These are phyloP conservation scores for Trichopus zeylanicus DNA, from an alignment of 116 monocot genomes.

Conservation along the genomic window DNA sequence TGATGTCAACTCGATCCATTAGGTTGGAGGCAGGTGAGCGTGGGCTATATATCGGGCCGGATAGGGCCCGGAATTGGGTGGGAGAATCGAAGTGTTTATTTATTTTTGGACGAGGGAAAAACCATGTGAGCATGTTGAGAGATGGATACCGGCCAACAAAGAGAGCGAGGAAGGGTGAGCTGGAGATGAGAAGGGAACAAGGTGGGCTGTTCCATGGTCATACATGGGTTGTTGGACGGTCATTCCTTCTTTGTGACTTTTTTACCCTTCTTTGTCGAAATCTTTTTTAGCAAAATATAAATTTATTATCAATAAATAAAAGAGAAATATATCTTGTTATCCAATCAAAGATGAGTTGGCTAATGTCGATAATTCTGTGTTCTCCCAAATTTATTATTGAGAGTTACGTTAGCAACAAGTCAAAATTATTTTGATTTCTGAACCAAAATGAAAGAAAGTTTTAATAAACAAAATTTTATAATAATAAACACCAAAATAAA, in stretches of 20 bases:
- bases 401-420: too few species aligned
- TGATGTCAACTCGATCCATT: too few species aligned
- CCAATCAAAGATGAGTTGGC: too few species aligned
- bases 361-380: too few species aligned
- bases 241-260: not conserved
- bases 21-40: too few species aligned
- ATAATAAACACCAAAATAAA: too few species aligned
- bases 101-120: not conserved
- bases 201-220: not conserved
- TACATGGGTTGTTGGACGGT: slow-evolving; percentile 10
- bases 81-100: not conserved
- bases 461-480: too few species aligned
- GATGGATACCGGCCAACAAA: slow-evolving; percentile 7
- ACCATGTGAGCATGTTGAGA: slow-evolving; percentile 4
- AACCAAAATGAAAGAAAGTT: too few species aligned
- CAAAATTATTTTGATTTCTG: too few species aligned
- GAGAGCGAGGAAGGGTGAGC: slow-evolving; percentile 4
- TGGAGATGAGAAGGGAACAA: slow-evolving; percentile 14
- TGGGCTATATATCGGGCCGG: too few species aligned
- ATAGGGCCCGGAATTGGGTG: not conserved
- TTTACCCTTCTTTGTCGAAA: not conserved
- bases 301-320: not conserved
- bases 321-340: too few species aligned
- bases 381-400: too few species aligned
- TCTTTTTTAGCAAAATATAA: not conserved